Conservation (phyloP, 305 asterid species). For the Caryopteris hybrid region DNA sequence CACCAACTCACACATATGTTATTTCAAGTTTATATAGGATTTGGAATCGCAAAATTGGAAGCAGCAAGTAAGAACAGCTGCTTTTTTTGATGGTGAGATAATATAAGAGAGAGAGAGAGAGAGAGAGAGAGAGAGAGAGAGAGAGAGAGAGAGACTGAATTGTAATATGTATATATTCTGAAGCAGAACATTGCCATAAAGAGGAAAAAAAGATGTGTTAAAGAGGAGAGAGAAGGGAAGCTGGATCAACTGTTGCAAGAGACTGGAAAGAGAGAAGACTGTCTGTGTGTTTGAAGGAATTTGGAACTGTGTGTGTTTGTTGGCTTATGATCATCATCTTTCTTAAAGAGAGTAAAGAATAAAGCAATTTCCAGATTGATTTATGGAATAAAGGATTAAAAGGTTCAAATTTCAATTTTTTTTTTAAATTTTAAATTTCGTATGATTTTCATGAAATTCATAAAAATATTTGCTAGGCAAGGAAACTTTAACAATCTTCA, state of each 20-base stretch:
- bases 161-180: too few species aligned
- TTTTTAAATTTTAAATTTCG: too few species aligned
- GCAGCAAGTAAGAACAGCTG: not conserved
- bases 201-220: constrained; percentile 31
- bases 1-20: too few species aligned
- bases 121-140: not conserved
- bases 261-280: constrained; percentile 48
- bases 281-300: constrained; percentile 70
- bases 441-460: too few species aligned
- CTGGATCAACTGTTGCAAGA: constrained; percentile 23
- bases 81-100: too few species aligned
- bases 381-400: constrained; percentile 35
- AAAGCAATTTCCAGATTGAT: constrained; percentile 41
- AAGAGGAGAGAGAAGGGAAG: constrained; percentile 28
- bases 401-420: too few species aligned
- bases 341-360: constrained; percentile 48
- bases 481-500: too few species aligned
- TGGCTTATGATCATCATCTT: constrained; percentile 25
- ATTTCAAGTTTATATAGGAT: too few species aligned
- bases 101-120: not conserved
- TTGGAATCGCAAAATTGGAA: not conserved
- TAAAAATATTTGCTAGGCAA: too few species aligned
- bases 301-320: constrained; percentile 47
- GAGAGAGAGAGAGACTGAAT: not conserved
- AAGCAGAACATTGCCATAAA: constrained; percentile 41